These are phyloP conservation scores for Aspergillus sp. DNA, from an alignment of 2,329 filamentous ascomycete genomes.

Conservation along the genomic window DNA sequence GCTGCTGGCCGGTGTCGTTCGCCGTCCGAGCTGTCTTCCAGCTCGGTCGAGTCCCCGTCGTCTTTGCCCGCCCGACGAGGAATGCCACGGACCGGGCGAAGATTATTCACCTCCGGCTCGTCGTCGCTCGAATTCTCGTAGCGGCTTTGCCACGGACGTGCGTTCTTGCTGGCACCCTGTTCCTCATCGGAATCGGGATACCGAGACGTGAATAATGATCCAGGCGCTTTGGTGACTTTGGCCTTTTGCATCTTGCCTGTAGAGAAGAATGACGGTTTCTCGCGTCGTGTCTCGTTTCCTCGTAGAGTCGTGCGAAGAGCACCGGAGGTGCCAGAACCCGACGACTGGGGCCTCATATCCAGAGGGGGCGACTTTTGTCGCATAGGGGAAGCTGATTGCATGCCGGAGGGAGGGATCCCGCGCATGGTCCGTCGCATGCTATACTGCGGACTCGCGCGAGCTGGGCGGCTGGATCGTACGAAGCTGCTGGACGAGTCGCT, in stretches of 20 bases:
- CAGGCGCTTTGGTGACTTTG: constrained; percentile 24
- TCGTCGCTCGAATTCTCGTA: constrained; percentile 75
- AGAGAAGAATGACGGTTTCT: constrained; percentile 42
- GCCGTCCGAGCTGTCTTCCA: constrained; percentile 61
- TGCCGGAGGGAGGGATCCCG: constrained; percentile 34
- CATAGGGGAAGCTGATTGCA: constrained; percentile 37
- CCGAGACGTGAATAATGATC: constrained; percentile 43
- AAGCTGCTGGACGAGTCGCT: constrained; percentile 77
- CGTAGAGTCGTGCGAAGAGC: constrained; percentile 50
- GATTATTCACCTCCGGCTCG: constrained; percentile 36
- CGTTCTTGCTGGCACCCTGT: constrained; percentile 36
- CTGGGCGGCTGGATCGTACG: constrained; percentile 58
- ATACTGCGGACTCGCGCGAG: constrained; percentile 49
- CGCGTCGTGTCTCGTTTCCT: constrained; percentile 46
- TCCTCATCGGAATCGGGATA: constrained; percentile 68
- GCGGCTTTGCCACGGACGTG: constrained; percentile 53
- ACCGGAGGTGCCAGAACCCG: constrained; percentile 39
- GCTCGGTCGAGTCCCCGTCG: constrained; percentile 62
- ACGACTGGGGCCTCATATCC: constrained; percentile 49
- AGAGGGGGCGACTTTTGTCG: constrained; percentile 62
- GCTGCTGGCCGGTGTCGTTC: constrained; percentile 23
- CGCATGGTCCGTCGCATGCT: constrained; percentile 76
- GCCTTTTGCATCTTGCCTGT: constrained; percentile 37
- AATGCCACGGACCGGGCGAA: constrained; percentile 60
- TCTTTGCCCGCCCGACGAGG: constrained; percentile 58